phyloP scores from a whole-genome alignment of 2,329 filamentous ascomycete genomes.

The Chrysoporthe cubensis region DNA sequence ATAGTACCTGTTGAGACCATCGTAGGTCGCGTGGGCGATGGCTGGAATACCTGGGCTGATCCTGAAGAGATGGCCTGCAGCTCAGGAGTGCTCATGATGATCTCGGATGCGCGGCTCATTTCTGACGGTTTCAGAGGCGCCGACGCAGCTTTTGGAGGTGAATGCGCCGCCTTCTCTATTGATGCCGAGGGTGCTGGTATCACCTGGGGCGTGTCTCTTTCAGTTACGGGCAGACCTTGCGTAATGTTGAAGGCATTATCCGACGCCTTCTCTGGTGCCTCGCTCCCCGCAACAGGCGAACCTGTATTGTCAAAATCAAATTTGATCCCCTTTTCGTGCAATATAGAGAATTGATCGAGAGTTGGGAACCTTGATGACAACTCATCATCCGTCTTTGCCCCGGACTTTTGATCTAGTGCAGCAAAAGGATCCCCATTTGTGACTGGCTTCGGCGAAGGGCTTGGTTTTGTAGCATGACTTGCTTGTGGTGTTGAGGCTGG shows the following conservation, averaged over 20 bases:
- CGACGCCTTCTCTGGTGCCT: conserved; percentile 64
- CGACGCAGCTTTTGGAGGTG: conserved; percentile 46
- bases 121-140: conserved; percentile 48
- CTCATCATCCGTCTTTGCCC: conserved; percentile 69
- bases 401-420: conserved; percentile 66
- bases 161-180: conserved; percentile 37
- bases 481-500: conserved; percentile 46
- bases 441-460: conserved; percentile 70
- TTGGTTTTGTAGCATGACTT: conserved; percentile 53
- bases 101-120: conserved; percentile 65
- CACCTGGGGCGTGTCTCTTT: conserved; percentile 36
- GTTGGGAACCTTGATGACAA: conserved; percentile 85
- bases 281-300: conserved; percentile 56
- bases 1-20: conserved; percentile 74
- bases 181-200: conserved; percentile 36
- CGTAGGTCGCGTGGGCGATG: conserved; percentile 37
- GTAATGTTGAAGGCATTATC: conserved; percentile 78
- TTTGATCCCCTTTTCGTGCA: conserved; percentile 81
- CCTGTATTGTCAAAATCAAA: conserved; percentile 78
- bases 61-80: conserved; percentile 60
- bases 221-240: conserved; percentile 34
- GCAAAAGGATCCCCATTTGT: conserved; percentile 84
- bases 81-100: conserved; percentile 66
- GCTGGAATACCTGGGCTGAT: conserved; percentile 39
- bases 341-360: conserved; percentile 87